These are phyloP conservation scores for Pseudogymnoascus sp. DNA, from an alignment of 2,329 filamentous ascomycete species.

Conservation along the genomic window DNA sequence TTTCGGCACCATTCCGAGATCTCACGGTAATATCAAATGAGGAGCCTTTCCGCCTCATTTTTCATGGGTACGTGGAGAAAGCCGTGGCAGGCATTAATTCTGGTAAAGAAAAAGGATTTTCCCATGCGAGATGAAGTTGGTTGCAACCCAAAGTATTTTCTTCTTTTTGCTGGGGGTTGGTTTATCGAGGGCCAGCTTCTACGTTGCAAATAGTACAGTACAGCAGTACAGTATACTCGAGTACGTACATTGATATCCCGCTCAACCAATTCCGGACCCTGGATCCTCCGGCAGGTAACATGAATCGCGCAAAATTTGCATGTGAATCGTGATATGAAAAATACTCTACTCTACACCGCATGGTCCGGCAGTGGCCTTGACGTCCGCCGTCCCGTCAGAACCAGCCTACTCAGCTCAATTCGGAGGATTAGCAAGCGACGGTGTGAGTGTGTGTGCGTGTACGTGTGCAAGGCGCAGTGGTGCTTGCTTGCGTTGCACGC, in stretches of 20 bases:
- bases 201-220: neutral
- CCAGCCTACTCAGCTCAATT: neutral
- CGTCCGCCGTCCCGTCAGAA: neutral
- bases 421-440: neutral
- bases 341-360: neutral
- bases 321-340: slow-evolving; percentile 5
- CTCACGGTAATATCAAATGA: neutral
- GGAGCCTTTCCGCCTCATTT: neutral
- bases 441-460: neutral
- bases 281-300: neutral
- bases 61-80: neutral
- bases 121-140: neutral
- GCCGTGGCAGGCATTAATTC: neutral
- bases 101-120: neutral
- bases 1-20: slow-evolving; percentile 3
- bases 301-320: slow-evolving; percentile 7
- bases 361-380: neutral
- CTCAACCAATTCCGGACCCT: slow-evolving; percentile 1
- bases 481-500: neutral
- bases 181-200: neutral
- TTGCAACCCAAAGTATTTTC: neutral
- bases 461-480: neutral
- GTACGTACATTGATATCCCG: neutral
- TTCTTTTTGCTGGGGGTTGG: neutral
- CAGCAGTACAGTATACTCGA: neutral